Evolutionary conservation across 2,329 filamentous ascomycete genomes (phyloP), one percentile per base, ranked within the genome.

Genomic region (Ophiosphaerella herpotricha): DNA sequence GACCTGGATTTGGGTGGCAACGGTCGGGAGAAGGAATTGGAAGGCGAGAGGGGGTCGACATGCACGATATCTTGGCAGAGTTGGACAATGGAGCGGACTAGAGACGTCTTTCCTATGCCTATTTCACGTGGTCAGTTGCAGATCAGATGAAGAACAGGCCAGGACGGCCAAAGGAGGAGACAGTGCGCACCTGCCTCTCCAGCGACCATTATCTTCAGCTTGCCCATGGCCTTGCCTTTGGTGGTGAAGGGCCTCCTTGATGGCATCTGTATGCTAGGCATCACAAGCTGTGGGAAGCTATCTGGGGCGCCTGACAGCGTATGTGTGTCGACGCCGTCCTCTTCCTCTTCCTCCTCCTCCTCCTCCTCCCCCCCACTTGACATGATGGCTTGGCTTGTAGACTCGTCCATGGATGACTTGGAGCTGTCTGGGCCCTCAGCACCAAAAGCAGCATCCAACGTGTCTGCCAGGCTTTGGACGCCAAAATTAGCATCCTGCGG

Each of bases 221-320:
- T 87, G 1, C 93, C 93, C 70, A 97, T 83, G 31, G 82, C 82
- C 75, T 88, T 93, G 13, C 94, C 94, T 39, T 83, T 83, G n/a
- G 89, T 85, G 0, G 94, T 97, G 71, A 97, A 97, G 0, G 92
- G 92, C 43, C 91, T 83, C 42, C 94, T 85, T 53, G 85, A 89
- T 3, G 94, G 93, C 84, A 99, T 94, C 54, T 85, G 86, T 64
- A 99, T 87, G 67, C 91, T 96, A 5, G 94, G 94, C 94, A 99
- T 99, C 52, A 99, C 90, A n/a, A 99, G 82, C 72, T 97, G 92
- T 21, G 88, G 88, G 35, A 76, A 70, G 55, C 66, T 60, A 46
- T 46, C 57, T n/a, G 59, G 52, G 18, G 49, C 48, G 36, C 78
- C 80, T 38, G 55, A 50, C 44, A 60, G 61, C 23, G 56, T 61